These are phyloP conservation scores for Mucor plumbeus DNA, from an alignment of 371 early-diverging fungal species.

Conservation along the genomic window DNA sequence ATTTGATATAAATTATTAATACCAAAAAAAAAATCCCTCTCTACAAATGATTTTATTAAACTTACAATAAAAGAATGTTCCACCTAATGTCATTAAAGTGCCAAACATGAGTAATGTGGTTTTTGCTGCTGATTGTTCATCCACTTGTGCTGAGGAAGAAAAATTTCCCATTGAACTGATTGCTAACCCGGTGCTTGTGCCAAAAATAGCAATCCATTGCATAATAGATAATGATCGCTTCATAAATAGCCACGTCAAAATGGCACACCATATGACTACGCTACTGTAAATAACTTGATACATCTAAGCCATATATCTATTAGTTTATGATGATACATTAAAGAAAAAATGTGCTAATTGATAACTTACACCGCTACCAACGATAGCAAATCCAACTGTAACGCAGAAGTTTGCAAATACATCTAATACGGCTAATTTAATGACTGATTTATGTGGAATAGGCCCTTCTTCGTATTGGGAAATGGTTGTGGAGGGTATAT, in stretches of 20 bases:
- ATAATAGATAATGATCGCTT: slow-evolving; percentile 52
- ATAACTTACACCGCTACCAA: slow-evolving; percentile 72
- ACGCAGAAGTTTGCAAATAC: slow-evolving; percentile 72
- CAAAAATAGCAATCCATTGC: slow-evolving; percentile 73
- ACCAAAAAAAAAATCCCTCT: too few relatives aligned
- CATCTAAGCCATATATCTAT: slow-evolving; percentile 45
- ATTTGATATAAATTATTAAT: neutral
- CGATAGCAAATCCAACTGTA: slow-evolving; percentile 73
- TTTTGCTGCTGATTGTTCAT: neutral
- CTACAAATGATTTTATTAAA: neutral
- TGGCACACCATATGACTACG: slow-evolving; percentile 81
- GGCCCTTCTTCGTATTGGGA: slow-evolving; percentile 32
- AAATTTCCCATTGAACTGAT: slow-evolving; percentile 55
- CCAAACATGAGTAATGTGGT: slow-evolving; percentile 47
- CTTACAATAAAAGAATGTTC: slow-evolving; percentile 64
- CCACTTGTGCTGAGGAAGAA: slow-evolving; percentile 25
- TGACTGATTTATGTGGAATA: slow-evolving; percentile 54
- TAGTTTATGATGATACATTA: neutral
- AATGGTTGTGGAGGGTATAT: neutral
- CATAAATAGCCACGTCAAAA: slow-evolving; percentile 68
- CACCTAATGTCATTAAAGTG: slow-evolving; percentile 58
- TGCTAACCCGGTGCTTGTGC: slow-evolving; percentile 71
- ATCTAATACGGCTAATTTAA: slow-evolving; percentile 65
- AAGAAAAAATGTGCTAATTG: neutral
- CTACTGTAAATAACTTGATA: slow-evolving; percentile 79